Evolutionary conservation across 1,284 basidiomycete genomes (phyloP), one percentile per base, ranked within the genome.

Genomic region (Sporisorium graminicola): DNA sequence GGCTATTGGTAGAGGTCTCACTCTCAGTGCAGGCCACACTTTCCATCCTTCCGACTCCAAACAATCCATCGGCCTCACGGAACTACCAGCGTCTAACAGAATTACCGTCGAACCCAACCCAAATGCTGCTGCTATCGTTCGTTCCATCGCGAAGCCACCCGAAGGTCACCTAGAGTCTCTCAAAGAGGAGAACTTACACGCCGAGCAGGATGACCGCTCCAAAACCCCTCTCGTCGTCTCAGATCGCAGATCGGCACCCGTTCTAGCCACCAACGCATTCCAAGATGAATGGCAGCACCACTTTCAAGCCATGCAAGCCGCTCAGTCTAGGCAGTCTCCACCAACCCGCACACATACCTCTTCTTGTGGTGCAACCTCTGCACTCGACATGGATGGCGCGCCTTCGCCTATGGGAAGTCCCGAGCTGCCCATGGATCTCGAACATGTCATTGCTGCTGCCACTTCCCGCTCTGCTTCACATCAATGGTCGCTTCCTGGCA

Each of bases 1-100:
- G 20, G 67, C 76, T 14, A 81, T 84, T 37, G 81, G 72, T 3
- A 61, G 67, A 31, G 77, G 74, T 6, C 64, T 83, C 49, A 42
- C 62, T 26, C 33, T 69, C n/a, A 53, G 59, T 50, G 46, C 56
- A 8, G 40, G 46, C 7, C 52, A 52, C 12, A 7, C 46, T 29
- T 18, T 31, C 47, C 3, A 26, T 18, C n/a, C 24, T 20, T n/a
- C 44, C 26, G 42, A 37, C 35, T 24, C 29, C 27, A 46, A 53
- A n/a, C 31, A 24, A 4, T 29, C 10, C 22, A n/a, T 26, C 35
- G 14, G 13, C 20, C 6, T 35, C 29, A 37, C 58, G 12, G 43
- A 56, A 0, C 43, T 70, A 1, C 58, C 62, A 13, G 31, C 56
- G 5, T 69, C 72, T 13, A 68, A 69, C 9, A 26, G 73, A 33